Evolutionary conservation across 306 rosid species (phyloP).

Genomic region (Prosopis cineraria): DNA sequence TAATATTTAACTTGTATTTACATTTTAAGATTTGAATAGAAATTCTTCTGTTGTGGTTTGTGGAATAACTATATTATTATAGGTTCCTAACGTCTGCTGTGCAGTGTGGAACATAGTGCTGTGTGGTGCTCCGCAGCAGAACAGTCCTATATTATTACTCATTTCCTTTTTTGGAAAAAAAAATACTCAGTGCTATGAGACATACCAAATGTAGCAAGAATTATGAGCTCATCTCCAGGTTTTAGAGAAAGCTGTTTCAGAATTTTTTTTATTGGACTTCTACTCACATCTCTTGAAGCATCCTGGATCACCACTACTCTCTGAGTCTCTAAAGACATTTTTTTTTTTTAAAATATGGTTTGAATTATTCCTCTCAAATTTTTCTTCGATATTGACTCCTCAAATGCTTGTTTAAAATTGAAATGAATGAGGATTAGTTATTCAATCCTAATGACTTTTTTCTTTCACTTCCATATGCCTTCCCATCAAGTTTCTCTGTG

Average conservation of each 20-base stretch:
- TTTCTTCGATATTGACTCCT: background rate
- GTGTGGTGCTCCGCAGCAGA: background rate
- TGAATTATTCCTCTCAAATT: background rate
- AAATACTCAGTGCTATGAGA: constrained; percentile 60
- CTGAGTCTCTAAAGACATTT: constrained; percentile 38
- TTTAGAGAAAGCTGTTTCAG: constrained; percentile 45
- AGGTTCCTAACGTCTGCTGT: background rate
- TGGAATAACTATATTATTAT: too few species aligned
- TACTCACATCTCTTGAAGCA: constrained; percentile 63
- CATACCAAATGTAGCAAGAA: constrained; percentile 71
- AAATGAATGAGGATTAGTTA: background rate
- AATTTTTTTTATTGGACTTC: constrained; percentile 48
- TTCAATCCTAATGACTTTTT: background rate
- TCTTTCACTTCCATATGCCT: background rate
- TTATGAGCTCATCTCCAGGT: constrained; percentile 63
- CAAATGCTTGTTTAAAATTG: background rate
- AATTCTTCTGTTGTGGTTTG: too few species aligned
- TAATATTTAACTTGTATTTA: background rate
- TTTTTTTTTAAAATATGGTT: background rate
- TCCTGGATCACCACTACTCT: constrained; percentile 75
- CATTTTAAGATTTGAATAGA: background rate
- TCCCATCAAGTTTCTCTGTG: background rate
- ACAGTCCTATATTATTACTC: background rate
- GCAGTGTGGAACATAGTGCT: background rate
- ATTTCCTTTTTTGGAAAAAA: constrained; percentile 28